Conservation (phyloP, 2,329 filamentous ascomycete species). For the Pyrenophora teres region DNA sequence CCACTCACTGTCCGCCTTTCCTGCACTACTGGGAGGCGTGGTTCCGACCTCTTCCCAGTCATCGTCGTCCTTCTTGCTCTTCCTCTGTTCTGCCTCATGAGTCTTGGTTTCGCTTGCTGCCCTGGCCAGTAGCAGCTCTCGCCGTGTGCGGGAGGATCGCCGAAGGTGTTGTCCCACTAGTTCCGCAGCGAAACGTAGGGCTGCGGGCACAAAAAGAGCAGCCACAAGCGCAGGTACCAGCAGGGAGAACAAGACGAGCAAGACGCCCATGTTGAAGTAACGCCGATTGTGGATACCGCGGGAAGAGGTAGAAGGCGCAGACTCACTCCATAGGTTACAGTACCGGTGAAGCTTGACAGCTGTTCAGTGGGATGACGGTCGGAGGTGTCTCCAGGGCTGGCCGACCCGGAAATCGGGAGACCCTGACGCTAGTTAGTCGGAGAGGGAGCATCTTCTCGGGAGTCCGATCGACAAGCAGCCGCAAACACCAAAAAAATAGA, state of each 20-base stretch:
- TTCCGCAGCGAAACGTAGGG: conserved; percentile 34
- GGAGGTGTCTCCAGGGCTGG: conserved; percentile 5
- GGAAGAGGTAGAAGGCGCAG: conserved; percentile 1
- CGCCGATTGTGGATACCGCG: conserved; percentile 16
- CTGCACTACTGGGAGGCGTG: conserved; percentile 52
- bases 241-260: conserved; percentile 34
- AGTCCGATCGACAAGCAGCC: conserved; percentile 15
- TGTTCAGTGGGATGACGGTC: conserved; percentile 36
- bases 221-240: conserved; percentile 28
- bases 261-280: conserved; percentile 32
- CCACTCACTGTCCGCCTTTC: conserved; percentile 66
- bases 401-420: conserved; percentile 25
- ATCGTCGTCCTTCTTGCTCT: conserved; percentile 56
- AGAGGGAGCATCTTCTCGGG: conserved; percentile 10
- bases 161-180: conserved; percentile 39
- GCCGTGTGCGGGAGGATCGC: conserved; percentile 38
- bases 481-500: conserved; percentile 5
- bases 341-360: conserved; percentile 18
- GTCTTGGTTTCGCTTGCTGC: conserved; percentile 38
- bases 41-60: conserved; percentile 73
- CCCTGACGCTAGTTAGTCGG: conserved; percentile 4
- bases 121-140: conserved; percentile 41
- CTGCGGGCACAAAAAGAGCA: conserved; percentile 31
- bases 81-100: conserved; percentile 25
- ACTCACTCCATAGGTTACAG: conserved; percentile 16